Base-by-base conservation (phyloP, 345 rosid species). In the Zanthoxylum bungeanum region DNA sequence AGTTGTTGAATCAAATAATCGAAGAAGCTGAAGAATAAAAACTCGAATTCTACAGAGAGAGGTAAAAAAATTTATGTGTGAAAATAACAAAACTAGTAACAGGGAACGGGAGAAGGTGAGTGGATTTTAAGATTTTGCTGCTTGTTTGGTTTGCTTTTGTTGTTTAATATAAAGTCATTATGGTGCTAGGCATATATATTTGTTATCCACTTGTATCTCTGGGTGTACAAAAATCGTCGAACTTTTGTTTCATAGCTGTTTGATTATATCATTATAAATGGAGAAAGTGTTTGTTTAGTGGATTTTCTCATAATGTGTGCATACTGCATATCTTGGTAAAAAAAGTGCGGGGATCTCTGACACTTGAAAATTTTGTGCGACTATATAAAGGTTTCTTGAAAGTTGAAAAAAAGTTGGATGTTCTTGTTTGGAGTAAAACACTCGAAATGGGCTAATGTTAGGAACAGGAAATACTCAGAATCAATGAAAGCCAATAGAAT, bases 91-190 rank as follows among this genome's bases (percentile, higher is more conserved):
- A 75, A 67, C 72, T 51, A 74, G 77, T 53, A 88, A 88, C 82
- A 82, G 96, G 60, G 98, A 89, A 75, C 87, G 72, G 60, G 94
- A 92, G 85, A 89, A 88, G 96, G 96, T 88, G 31, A 77, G 16
- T 59, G 52, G n/a, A 27, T 39, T n/a, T 69, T 17, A 3, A 62
- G 42, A 17, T 33, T 28, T 42, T 44, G 16, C 60, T 8, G 22
- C 25, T n/a, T 74, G 4, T 5, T 8, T 40, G 30, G 16, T 4
- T 17, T 25, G 47, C 57, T 50, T 55, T 21, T 28, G 9, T 64
- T 71, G 6, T 31, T 19, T 49, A 7, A 21, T 17, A 7, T n/a
- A 1, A 11, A 30, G 25, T 10, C 9, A 25, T 21, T 46, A 4
- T 25, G 57, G n/a, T 49, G 22, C 9, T 47, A 50, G 11, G 33